Evolutionary conservation across 257 asterid genomes (phyloP), one percentile per base, ranked within the genome.

Genomic region (Fraxinus americana): DNA sequence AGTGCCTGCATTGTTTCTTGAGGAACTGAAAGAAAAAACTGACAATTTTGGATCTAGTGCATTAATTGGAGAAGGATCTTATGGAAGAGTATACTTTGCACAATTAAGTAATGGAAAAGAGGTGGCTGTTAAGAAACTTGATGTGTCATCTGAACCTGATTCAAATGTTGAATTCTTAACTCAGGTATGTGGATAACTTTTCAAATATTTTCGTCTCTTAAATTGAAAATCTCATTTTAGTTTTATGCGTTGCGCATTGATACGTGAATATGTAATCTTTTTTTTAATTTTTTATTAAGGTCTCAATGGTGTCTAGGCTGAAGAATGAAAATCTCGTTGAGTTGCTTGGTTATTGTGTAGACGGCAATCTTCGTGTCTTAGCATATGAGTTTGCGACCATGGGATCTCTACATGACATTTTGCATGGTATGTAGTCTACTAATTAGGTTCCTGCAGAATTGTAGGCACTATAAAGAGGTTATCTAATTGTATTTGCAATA

Each of bases 321-420:
- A 94, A 94, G 90, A 94, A 94, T 77, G 99, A 90, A 66, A 94
- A 94, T 87, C 89, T 92, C 75, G 97, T 91, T 82, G 97, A 92
- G 77, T 84, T 94, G 89, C 95, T 87, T 61, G 97, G 99, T 83
- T 94, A 94, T 86, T 92, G 97, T 75, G 96, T 94, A 2, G 97
- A 92, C 78, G 99, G 99, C 72, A 92, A 89, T 82, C 78, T 90
- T 70, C 99, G 99, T 39, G 94, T 94, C 76, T 85, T 94, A 81
- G 98, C 97, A 74, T 94, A 94, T 82, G 99, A 92, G 83, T 94
- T 90, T 79, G 99, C 99, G 34, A 94, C 97, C 77, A 92, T 94
- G 99, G 99, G 99, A 78, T 94, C 99, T 84, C 87, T 94, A 57
- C 99, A 94, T 84, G 99, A 94, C 88, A 82, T 94, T 85, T 87